Conservation (phyloP, 495 filamentous ascomycete genomes). For the Annulohypoxylon bovei region DNA sequence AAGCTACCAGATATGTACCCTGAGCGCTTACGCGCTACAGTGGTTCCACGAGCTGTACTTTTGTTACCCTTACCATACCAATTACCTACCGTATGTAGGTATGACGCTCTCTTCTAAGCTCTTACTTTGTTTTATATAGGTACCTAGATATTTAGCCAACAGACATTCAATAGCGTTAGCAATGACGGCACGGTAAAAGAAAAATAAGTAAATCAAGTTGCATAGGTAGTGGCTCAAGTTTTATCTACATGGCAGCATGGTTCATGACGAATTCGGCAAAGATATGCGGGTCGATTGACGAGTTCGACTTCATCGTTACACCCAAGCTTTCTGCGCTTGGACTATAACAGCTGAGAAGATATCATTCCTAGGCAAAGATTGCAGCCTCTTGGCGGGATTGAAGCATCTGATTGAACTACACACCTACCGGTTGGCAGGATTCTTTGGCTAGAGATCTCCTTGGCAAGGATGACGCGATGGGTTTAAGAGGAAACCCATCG, state of each 20-base stretch:
- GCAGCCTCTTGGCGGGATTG: slow-evolving; percentile 26
- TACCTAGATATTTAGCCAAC: background rate
- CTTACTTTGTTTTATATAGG: background rate
- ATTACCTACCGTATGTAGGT: background rate
- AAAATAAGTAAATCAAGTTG: background rate
- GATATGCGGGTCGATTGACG: slow-evolving; percentile 9
- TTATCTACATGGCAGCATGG: slow-evolving; percentile 1
- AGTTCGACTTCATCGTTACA: slow-evolving; percentile 19
- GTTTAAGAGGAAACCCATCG: slow-evolving; percentile 15
- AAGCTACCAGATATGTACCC: background rate
- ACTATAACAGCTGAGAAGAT: slow-evolving; percentile 3
- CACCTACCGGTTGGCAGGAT: slow-evolving; percentile 25
- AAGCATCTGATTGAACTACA: slow-evolving; percentile 35
- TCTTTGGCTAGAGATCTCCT: slow-evolving; percentile 24
- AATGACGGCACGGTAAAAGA: background rate
- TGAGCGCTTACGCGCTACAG: slow-evolving; percentile 23
- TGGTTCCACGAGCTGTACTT: slow-evolving; percentile 16
- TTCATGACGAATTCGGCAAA: slow-evolving; percentile 24
- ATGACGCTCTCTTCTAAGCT: slow-evolving; percentile 1
- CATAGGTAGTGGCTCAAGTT: background rate
- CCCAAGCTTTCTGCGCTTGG: slow-evolving; percentile 4
- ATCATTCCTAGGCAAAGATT: slow-evolving; percentile 12
- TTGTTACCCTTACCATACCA: slow-evolving; percentile 6
- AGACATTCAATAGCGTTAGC: background rate
- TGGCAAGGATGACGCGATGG: slow-evolving; percentile 37